Percentiles rank a stretch among this genome's conserved stretches.
Conservation (phyloP, 192 early-diverging fungal species). For the Geranomyces variabilis region DNA sequence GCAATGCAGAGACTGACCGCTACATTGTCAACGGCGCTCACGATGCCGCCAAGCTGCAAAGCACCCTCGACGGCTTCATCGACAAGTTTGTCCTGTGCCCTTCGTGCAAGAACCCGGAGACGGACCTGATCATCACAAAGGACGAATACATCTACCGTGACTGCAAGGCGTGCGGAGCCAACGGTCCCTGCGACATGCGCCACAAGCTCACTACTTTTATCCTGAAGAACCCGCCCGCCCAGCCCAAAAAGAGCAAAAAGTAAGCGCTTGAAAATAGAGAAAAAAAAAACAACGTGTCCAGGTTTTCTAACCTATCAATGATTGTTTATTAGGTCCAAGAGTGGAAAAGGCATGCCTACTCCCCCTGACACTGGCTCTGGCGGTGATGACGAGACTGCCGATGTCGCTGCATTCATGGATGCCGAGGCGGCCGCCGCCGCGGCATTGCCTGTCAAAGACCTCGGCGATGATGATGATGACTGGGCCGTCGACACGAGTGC, state of each 20-base stretch:
- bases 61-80: conserved; percentile 86
- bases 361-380: conserved; percentile 51
- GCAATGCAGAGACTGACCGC: conserved; percentile 86
- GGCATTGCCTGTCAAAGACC: conserved; percentile 42
- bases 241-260: conserved; percentile 34
- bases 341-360: conserved; percentile 33
- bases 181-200: conserved; percentile 79
- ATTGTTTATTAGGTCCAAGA: too few relatives aligned
- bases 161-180: conserved; percentile 93
- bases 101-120: conserved; percentile 96
- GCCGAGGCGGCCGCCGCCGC: conserved; percentile 67
- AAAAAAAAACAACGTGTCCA: too few relatives aligned
- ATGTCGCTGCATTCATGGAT: conserved; percentile 68
- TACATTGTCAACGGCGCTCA: conserved; percentile 97
- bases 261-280: not conserved
- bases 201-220: conserved; percentile 91
- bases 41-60: conserved; percentile 82
- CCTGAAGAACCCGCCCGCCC: conserved; percentile 85
- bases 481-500: conserved; percentile 75
- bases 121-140: conserved; percentile 74
- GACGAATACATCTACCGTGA: conserved; percentile 65
- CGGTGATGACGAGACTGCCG: conserved; percentile 66
- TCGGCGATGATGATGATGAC: conserved; percentile 73
- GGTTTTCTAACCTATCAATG: too few relatives aligned
- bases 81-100: conserved; percentile 92